Percentiles rank a stretch among this genome's conserved stretches.
phyloP scores from a whole-genome alignment of 129 eudicot genomes.

The Mikania micrantha region DNA sequence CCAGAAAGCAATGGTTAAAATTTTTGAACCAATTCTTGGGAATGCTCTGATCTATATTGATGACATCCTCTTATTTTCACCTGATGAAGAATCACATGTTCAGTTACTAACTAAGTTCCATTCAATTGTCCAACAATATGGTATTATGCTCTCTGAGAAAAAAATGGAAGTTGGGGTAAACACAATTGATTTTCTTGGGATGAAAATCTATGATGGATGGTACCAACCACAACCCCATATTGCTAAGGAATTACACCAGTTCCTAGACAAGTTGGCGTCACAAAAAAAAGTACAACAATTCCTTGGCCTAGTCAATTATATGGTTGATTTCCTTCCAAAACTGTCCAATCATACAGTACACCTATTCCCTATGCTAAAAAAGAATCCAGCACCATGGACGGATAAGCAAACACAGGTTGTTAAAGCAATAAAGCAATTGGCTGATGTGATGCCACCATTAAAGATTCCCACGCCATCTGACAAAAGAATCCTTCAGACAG shows the following conservation, averaged over 20 bases:
- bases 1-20: not conserved
- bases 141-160: no score
- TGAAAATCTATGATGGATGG: no score
- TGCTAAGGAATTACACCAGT: not conserved
- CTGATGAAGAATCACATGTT: not conserved
- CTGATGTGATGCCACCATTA: not conserved
- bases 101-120: not conserved
- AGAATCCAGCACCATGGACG: not conserved
- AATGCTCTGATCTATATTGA: not conserved
- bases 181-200: no score
- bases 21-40: not conserved
- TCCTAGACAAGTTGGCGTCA: not conserved
- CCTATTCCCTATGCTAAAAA: not conserved
- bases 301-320: not conserved
- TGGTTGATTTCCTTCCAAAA: not conserved
- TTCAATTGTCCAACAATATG: no score
- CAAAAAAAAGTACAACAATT: not conserved
- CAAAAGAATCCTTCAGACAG: not conserved
- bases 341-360: not conserved
- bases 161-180: no score
- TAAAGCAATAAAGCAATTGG: not conserved
- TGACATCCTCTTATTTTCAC: not conserved
- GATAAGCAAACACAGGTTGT: not conserved
- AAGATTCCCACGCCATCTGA: not conserved
- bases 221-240: no score